These are phyloP conservation scores for Candida tunisiensis DNA, from an alignment of 1,139 yeast species.

Conservation along the genomic window DNA sequence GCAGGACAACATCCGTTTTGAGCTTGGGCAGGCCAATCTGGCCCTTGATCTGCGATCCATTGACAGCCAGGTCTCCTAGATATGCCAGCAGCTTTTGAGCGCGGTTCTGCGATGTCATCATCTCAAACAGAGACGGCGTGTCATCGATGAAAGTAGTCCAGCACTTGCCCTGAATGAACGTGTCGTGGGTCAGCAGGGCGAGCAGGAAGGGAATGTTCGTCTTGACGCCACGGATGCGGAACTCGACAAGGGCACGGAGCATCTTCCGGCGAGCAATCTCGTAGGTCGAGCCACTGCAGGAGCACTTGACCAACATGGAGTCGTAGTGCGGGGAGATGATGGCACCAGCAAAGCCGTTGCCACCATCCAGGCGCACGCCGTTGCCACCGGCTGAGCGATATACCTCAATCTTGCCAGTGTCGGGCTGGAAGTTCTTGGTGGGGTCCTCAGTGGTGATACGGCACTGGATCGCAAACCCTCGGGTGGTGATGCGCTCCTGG, in stretches of 20 bases:
- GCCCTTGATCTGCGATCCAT: constrained; percentile 91
- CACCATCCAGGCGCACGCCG: constrained; percentile 98
- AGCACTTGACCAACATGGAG: constrained; percentile 95
- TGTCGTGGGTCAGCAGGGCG: constrained; percentile 81
- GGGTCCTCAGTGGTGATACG: constrained; percentile 99
- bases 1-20: constrained; percentile 55
- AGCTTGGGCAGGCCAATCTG: constrained; percentile 87
- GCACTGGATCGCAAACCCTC: constrained; percentile 98
- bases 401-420: constrained; percentile 96
- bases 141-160: constrained; percentile 99
- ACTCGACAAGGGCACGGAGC: constrained; percentile 92
- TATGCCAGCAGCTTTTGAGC: constrained; percentile 85
- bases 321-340: constrained; percentile 95
- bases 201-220: constrained; percentile 93
- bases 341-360: constrained; percentile 98
- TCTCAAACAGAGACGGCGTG: constrained; percentile 88
- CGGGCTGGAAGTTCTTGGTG: constrained; percentile 91
- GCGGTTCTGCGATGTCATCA: constrained; percentile 91
- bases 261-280: constrained; percentile 96
- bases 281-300: constrained; percentile 90
- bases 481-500: constrained; percentile 86
- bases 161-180: constrained; percentile 77
- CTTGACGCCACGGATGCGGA: constrained; percentile 97
- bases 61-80: constrained; percentile 84
- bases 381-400: constrained; percentile 99